These are phyloP conservation scores for Fusarium palustre DNA, from an alignment of 2,329 filamentous ascomycete genomes.

Conservation along the genomic window DNA sequence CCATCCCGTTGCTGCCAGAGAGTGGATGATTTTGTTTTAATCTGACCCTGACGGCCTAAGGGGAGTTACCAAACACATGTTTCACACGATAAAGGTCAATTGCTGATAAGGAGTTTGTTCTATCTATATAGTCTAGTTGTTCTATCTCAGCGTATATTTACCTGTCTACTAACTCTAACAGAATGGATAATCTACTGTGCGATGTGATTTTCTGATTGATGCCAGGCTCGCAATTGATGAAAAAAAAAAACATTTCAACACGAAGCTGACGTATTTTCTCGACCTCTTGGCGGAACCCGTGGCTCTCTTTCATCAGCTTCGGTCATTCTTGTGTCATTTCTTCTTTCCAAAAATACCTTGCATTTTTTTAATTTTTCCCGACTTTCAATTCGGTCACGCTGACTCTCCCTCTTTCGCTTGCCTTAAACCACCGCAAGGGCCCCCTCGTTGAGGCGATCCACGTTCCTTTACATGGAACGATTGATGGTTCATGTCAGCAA, in stretches of 20 bases:
- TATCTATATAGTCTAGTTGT: background rate
- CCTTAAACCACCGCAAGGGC: conserved; percentile 14
- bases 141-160: background rate
- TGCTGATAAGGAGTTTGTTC: background rate
- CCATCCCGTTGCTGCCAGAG: conserved; percentile 16
- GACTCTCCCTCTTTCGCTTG: conserved; percentile 21
- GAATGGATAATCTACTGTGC: background rate
- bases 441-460: conserved; percentile 3
- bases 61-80: background rate
- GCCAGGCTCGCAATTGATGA: background rate
- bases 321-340: conserved; percentile 36
- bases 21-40: conserved; percentile 22
- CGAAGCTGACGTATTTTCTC: conserved; percentile 36
- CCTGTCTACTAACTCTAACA: background rate
- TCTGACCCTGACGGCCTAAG: conserved; percentile 11
- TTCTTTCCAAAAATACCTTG: background rate
- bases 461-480: conserved; percentile 1
- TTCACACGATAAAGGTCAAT: conserved; percentile 1
- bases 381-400: conserved; percentile 22
- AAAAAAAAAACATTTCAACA: background rate
- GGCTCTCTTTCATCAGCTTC: conserved; percentile 11
- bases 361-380: background rate
- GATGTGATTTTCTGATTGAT: background rate
- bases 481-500: conserved; percentile 29
- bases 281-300: conserved; percentile 23